phyloP scores from a whole-genome alignment of 2,329 filamentous ascomycete species.

The Exutisphaerella laricina region DNA sequence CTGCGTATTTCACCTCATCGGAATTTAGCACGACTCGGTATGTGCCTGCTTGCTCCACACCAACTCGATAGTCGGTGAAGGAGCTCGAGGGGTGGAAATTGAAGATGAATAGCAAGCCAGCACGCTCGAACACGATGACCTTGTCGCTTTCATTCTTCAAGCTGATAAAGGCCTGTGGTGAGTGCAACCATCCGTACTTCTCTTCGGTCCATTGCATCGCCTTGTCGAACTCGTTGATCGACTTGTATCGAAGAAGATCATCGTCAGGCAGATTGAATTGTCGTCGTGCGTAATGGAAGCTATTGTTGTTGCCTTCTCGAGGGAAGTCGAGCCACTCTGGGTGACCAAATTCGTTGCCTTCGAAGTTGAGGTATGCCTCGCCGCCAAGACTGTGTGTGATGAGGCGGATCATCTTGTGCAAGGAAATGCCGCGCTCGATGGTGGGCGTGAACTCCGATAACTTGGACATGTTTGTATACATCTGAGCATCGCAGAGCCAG shows the following conservation, averaged over 20 bases:
- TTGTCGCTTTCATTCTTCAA: constrained; percentile 93
- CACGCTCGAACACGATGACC: constrained; percentile 91
- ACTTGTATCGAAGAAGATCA: constrained; percentile 74
- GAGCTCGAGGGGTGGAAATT: constrained; percentile 86
- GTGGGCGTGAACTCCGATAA: constrained; percentile 77
- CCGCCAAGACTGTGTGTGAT: constrained; percentile 87
- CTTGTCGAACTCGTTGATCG: constrained; percentile 88
- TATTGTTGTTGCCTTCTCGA: constrained; percentile 59
- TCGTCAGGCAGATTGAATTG: constrained; percentile 93
- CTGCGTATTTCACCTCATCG: constrained; percentile 72
- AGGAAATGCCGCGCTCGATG: constrained; percentile 82
- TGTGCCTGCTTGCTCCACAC: constrained; percentile 75
- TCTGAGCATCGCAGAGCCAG: constrained; percentile 93
- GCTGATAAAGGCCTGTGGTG: constrained; percentile 82
- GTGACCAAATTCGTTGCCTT: constrained; percentile 98
- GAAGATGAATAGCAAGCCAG: constrained; percentile 85
- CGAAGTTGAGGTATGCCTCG: constrained; percentile 97
- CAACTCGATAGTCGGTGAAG: constrained; percentile 88
- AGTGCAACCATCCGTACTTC: constrained; percentile 85
- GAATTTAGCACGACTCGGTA: constrained; percentile 83
- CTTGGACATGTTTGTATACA: constrained; percentile 96
- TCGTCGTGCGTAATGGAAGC: constrained; percentile 53
- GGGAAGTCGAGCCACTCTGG: constrained; percentile 99
- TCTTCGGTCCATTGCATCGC: constrained; percentile 84
- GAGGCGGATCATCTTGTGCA: constrained; percentile 97